Base-by-base conservation (phyloP, 208 protist species). In the Naegleria gruberi region DNA sequence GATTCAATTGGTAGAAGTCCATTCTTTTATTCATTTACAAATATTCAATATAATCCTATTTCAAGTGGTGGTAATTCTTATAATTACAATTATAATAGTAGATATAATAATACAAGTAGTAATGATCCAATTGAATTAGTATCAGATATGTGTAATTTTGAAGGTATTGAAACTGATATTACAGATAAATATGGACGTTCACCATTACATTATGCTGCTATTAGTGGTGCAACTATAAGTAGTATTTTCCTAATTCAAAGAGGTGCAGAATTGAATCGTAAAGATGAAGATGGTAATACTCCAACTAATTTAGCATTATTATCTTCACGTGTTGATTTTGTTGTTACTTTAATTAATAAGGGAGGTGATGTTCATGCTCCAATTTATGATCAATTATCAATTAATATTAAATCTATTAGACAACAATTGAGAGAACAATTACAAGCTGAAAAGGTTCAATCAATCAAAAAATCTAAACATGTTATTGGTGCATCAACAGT, bases 81-180 rank as follows among this genome's bases (percentile, higher is more conserved):
- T 37, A 37, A 37, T 37, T 77, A 77, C n/a, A 37, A 77, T 37
- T 77, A 19, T 37, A 37, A 77, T 77, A n/a, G 65, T 15, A 15
- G 8, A 37, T 30, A 37, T 77, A 6, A 5, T 7, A 37, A 5
- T 37, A 37, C 30, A 17, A 51, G 12, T 51, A 8, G 30, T 10
- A 34, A 34, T 43, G 84, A 88, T 43, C 84, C 84, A 65, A 88
- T 88, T 65, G 84, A 88, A 88, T n/a, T 65, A 40, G 12, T 88
- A 6, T 34, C 45, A n/a, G 84, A 88, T 88, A n/a, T 88, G 12
- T 65, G 10, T 40, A 88, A 43, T 41, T 34, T 88, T 43, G 43
- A 37, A 44, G 26, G n/a, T 65, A 30, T 65, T 30, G 46, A 34
- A 65, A 43, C n/a, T 4, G 81, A 84, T 84, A 44, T 44, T 30